A percentile compares a stretch with the other conserved stretches of the same genome.
Evolutionary conservation across 2,329 filamentous ascomycete species (phyloP).

Genomic region (Apiospora hydei): DNA sequence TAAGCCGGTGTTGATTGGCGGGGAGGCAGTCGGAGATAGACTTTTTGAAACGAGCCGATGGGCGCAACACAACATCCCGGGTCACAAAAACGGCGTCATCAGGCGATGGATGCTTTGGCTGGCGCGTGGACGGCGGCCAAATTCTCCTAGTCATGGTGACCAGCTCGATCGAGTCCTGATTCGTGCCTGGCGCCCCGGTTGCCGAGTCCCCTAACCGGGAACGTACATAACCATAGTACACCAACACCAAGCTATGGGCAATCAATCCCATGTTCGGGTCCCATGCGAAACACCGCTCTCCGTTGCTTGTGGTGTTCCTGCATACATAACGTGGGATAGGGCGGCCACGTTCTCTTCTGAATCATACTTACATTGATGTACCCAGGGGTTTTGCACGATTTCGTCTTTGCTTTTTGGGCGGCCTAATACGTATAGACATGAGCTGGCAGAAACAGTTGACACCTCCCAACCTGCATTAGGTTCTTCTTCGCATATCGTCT

Average conservation of each 20-base stretch:
- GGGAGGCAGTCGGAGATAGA: neutral
- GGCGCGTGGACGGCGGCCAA: slow-evolving; percentile 10
- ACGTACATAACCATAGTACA: neutral
- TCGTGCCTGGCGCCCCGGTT: neutral
- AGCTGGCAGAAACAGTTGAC: slow-evolving; percentile 15
- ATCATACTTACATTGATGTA: neutral
- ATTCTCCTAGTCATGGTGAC: neutral
- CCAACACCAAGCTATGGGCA: neutral
- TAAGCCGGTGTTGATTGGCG: neutral
- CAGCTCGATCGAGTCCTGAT: neutral
- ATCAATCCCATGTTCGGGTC: slow-evolving; percentile 10
- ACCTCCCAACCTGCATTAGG: neutral
- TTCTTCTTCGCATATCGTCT: neutral
- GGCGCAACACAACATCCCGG: slow-evolving; percentile 5
- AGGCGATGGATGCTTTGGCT: slow-evolving; percentile 13
- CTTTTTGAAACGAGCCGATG: slow-evolving; percentile 20
- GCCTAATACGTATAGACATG: neutral
- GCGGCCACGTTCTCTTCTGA: neutral
- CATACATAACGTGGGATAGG: neutral
- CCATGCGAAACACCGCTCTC: neutral
- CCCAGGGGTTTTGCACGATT: neutral
- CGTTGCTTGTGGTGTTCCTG: slow-evolving; percentile 1
- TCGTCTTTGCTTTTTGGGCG: slow-evolving; percentile 1
- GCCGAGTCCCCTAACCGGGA: neutral
- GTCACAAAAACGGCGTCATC: neutral